phyloP scores from a whole-genome alignment of 202 grass and related monocot species.

The Zizania palustris region DNA sequence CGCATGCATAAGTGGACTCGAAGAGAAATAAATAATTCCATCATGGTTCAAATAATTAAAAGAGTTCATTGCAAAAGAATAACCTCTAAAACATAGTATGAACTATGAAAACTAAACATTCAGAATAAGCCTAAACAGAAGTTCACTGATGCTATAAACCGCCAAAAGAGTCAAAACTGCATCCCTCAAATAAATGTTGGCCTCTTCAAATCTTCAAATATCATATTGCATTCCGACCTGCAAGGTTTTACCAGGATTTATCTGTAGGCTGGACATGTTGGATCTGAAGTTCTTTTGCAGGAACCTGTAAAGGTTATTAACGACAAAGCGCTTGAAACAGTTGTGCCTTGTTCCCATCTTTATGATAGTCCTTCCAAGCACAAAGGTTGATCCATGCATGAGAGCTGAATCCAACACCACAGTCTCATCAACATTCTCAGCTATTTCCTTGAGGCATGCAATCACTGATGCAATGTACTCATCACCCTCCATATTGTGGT shows the following conservation, averaged over 20 bases:
- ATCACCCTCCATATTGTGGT: slow-evolving; percentile 59
- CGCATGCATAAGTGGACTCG: background rate
- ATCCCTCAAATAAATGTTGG: slow-evolving; percentile 41
- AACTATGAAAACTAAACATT: slow-evolving; percentile 13
- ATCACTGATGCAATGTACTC: slow-evolving; percentile 63
- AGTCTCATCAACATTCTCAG: slow-evolving; percentile 45
- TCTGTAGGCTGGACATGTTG: slow-evolving; percentile 56
- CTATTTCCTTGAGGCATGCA: slow-evolving; percentile 57
- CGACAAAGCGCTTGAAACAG: slow-evolving; percentile 48
- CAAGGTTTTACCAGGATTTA: slow-evolving; percentile 63
- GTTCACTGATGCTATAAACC: slow-evolving; percentile 22
- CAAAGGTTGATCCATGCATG: slow-evolving; percentile 60
- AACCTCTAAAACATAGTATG: slow-evolving; percentile 5
- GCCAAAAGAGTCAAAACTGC: slow-evolving; percentile 6
- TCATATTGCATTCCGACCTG: slow-evolving; percentile 79
- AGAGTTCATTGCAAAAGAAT: background rate
- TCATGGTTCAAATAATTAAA: slow-evolving; percentile 11
- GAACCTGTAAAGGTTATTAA: slow-evolving; percentile 66
- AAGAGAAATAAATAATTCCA: background rate
- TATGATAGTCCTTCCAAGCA: slow-evolving; percentile 65
- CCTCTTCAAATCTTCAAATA: slow-evolving; percentile 65
- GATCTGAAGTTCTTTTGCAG: slow-evolving; percentile 88
- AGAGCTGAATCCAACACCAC: slow-evolving; percentile 55
- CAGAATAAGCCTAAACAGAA: slow-evolving; percentile 12
- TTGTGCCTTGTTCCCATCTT: slow-evolving; percentile 46